These are phyloP conservation scores for Cantharellus anzutake DNA, from an alignment of 768 basidiomycete species.

Conservation along the genomic window DNA sequence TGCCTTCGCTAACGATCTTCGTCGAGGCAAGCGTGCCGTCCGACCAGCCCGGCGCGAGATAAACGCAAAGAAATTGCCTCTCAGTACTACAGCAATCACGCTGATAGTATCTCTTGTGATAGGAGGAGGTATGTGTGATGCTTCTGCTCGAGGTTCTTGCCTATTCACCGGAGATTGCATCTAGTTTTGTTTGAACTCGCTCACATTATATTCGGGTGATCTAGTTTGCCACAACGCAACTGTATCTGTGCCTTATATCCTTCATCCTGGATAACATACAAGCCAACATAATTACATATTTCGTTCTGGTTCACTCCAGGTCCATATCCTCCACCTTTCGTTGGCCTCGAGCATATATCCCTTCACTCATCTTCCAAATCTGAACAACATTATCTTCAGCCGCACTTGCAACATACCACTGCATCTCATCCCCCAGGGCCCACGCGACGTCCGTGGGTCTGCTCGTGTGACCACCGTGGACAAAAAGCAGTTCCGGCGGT, in stretches of 20 bases:
- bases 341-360: constrained; percentile 82
- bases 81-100: constrained; percentile 59
- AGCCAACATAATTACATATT: constrained; percentile 14
- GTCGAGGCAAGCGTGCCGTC: constrained; percentile 55
- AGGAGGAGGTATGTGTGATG: constrained; percentile 45
- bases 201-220: constrained; percentile 43
- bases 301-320: constrained; percentile 64
- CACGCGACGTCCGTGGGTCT: constrained; percentile 89
- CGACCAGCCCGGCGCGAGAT: constrained; percentile 54
- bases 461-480: constrained; percentile 87
- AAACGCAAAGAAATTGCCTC: constrained; percentile 49
- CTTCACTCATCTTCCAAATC: constrained; percentile 95
- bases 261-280: background rate
- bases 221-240: background rate
- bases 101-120: constrained; percentile 57
- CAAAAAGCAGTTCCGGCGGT: constrained; percentile 86
- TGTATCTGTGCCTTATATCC: background rate
- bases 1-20: constrained; percentile 58
- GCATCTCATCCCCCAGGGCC: constrained; percentile 54
- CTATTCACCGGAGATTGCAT: background rate
- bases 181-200: constrained; percentile 62
- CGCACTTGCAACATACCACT: constrained; percentile 72
- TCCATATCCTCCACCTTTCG: constrained; percentile 72
- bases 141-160: background rate
- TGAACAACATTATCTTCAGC: constrained; percentile 95